Conservation (phyloP, 1,284 basidiomycete genomes). For the Caloboletus inedulis region DNA sequence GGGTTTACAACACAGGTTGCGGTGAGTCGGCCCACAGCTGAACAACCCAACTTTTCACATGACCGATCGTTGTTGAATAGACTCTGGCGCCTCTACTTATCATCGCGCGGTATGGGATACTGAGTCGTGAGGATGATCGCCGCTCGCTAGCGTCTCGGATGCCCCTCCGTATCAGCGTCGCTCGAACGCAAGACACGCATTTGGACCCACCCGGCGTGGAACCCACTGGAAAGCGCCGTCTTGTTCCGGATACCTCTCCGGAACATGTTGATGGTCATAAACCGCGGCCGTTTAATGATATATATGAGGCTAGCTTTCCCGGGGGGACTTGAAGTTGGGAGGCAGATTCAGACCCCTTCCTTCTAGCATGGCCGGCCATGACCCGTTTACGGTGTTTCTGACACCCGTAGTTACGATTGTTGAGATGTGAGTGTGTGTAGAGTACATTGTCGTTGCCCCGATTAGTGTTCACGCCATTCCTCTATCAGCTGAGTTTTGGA, state of each 20-base stretch:
- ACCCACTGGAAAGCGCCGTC: background rate
- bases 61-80: conserved; percentile 1
- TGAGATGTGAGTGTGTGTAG: background rate
- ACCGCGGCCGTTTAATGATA: conserved; percentile 6
- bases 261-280: background rate
- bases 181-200: conserved; percentile 10
- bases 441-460: background rate
- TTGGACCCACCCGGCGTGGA: conserved; percentile 1
- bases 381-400: background rate
- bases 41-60: background rate
- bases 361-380: background rate
- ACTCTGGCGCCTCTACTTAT: conserved; percentile 25
- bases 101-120: conserved; percentile 20
- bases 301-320: background rate
- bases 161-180: conserved; percentile 17
- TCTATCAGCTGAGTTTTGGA: background rate
- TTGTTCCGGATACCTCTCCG: background rate
- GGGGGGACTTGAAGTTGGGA: too few species aligned
- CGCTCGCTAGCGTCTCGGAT: background rate
- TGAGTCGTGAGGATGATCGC: background rate
- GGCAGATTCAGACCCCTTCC: too few species aligned
- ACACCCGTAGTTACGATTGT: background rate
- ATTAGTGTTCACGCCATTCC: too few species aligned
- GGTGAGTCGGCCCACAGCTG: conserved; percentile 7
- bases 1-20: conserved; percentile 22